Percentiles rank a stretch among this genome's conserved stretches.
Evolutionary conservation across 1,139 yeast genomes (phyloP).

Genomic region (Geotrichum phurueaensis): DNA sequence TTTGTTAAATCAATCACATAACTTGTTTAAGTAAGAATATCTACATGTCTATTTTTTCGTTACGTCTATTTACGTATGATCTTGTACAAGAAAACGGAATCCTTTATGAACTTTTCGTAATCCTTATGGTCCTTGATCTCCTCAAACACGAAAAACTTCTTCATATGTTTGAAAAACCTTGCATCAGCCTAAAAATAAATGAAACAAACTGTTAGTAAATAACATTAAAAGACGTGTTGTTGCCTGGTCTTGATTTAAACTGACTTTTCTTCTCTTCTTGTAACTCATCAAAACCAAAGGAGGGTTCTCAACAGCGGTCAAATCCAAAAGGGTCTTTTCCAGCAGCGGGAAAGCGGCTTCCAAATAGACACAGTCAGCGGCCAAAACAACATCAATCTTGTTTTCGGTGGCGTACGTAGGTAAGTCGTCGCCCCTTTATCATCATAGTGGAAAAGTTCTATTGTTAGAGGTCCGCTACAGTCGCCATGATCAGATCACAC

Average conservation of each 20-base stretch:
- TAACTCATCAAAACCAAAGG: conserved; percentile 46
- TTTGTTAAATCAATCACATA: neutral
- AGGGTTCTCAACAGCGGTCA: conserved; percentile 35
- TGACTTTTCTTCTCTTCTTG: conserved; percentile 44
- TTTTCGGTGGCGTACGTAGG: conserved; percentile 35
- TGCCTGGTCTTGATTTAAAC: conserved; percentile 6
- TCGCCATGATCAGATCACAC: neutral
- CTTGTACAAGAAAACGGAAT: conserved; percentile 42
- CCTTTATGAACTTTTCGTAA: conserved; percentile 34
- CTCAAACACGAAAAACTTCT: conserved; percentile 26
- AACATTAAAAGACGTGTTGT: neutral
- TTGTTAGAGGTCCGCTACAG: neutral
- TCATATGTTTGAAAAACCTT: conserved; percentile 40
- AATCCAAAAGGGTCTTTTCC: conserved; percentile 44
- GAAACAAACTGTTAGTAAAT: conserved; percentile 8
- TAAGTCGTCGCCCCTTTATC: conserved; percentile 39
- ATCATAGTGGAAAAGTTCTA: neutral
- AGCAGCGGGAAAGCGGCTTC: conserved; percentile 49
- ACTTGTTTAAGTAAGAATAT: neutral
- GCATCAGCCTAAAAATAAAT: conserved; percentile 39
- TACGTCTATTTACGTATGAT: conserved; percentile 30
- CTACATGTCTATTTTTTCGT: neutral
- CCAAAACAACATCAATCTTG: conserved; percentile 43
- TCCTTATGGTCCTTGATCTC: conserved; percentile 39
- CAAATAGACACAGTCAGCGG: conserved; percentile 54